These are phyloP conservation scores for Jimgerdemannia flammicorona DNA, from an alignment of 192 early-diverging fungal genomes.

Conservation along the genomic window DNA sequence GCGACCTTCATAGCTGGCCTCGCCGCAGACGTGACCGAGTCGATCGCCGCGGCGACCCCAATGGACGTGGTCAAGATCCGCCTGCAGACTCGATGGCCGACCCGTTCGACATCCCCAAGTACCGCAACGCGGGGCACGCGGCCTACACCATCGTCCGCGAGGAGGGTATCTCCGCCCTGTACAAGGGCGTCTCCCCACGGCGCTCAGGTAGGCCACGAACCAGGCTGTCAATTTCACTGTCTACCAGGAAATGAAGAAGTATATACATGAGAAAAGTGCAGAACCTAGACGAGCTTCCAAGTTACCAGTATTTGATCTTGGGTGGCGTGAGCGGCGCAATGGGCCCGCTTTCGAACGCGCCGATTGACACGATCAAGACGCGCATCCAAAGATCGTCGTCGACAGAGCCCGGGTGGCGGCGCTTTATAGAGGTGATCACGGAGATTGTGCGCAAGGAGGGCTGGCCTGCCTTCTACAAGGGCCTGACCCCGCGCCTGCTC, in stretches of 20 bases:
- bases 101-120: slow-evolving; percentile 94
- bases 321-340: slow-evolving; percentile 90
- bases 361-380: slow-evolving; percentile 99
- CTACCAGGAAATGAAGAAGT: slow-evolving; percentile 89
- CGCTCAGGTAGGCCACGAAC: slow-evolving; percentile 92
- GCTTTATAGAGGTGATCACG: slow-evolving; percentile 74
- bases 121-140: slow-evolving; percentile 90
- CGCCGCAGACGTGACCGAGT: slow-evolving; percentile 90
- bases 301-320: slow-evolving; percentile 86
- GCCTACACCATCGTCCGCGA: slow-evolving; percentile 90
- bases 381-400: slow-evolving; percentile 88
- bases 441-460: slow-evolving; percentile 88
- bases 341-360: slow-evolving; percentile 91
- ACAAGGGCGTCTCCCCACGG: slow-evolving; percentile 92
- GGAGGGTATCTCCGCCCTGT: slow-evolving; percentile 83
- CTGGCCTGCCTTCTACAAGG: slow-evolving; percentile 91
- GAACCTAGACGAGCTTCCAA: slow-evolving; percentile 69
- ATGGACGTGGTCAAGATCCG: slow-evolving; percentile 99
- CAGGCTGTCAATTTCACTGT: slow-evolving; percentile 99
- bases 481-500: slow-evolving; percentile 86
- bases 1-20: slow-evolving; percentile 87
- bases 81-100: slow-evolving; percentile 95
- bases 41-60: slow-evolving; percentile 91
- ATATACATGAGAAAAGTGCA: slow-evolving; percentile 73
- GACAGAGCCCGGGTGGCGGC: slow-evolving; percentile 67